Percentiles rank a stretch among this genome's conserved stretches.
These are phyloP conservation scores for Aureobasidium lini DNA, from an alignment of 2,329 filamentous ascomycete genomes.

Conservation along the genomic window DNA sequence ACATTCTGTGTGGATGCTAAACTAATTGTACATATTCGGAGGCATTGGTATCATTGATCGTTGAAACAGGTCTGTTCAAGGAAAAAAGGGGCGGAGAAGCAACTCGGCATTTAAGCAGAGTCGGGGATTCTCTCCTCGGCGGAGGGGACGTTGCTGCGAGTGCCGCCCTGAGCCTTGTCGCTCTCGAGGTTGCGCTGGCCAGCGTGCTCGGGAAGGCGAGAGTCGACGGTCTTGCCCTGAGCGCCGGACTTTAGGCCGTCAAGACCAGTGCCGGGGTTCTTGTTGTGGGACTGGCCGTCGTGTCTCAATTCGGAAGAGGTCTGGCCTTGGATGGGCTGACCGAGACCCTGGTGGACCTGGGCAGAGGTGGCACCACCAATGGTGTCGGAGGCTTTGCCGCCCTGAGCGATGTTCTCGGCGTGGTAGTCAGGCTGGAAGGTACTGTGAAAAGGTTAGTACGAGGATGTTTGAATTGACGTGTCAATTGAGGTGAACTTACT, in stretches of 20 bases:
- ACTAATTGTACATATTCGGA: constrained; percentile 4
- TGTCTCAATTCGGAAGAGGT: constrained; percentile 41
- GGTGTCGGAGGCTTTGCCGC: constrained; percentile 37
- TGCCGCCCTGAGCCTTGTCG: constrained; percentile 27
- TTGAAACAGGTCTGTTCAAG: neutral
- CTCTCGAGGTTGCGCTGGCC: constrained; percentile 31
- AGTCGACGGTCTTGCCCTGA: constrained; percentile 21
- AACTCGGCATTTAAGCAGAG: neutral
- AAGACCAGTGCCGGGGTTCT: constrained; percentile 35
- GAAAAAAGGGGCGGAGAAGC: neutral
- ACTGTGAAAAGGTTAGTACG: constrained; percentile 12
- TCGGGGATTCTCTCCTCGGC: constrained; percentile 32
- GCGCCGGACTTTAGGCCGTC: constrained; percentile 34
- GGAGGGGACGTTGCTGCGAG: constrained; percentile 25
- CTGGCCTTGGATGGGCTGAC: constrained; percentile 45
- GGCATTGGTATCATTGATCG: constrained; percentile 13
- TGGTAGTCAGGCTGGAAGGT: constrained; percentile 39
- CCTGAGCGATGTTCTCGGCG: constrained; percentile 33
- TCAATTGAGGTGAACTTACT: neutral
- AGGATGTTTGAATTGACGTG: neutral
- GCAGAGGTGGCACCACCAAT: constrained; percentile 45
- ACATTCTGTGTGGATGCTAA: neutral
- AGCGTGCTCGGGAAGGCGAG: constrained; percentile 28
- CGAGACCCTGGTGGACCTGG: constrained; percentile 47
- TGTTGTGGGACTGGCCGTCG: constrained; percentile 36